Base-by-base conservation (phyloP, 257 asterid species). In the Rauvolfia tetraphylla region DNA sequence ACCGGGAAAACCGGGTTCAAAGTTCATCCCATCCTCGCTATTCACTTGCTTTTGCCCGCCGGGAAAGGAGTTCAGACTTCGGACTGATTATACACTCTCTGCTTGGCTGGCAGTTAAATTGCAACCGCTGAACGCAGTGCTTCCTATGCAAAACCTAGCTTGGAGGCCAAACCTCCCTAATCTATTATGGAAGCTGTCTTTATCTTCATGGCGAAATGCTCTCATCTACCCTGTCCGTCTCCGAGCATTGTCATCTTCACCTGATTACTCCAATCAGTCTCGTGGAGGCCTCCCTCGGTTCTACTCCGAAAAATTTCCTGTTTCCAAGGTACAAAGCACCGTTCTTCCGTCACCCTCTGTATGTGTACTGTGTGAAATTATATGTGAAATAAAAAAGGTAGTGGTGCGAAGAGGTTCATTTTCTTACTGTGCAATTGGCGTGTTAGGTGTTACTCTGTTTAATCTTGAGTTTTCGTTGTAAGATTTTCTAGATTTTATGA, bases 201-300 rank as follows among this genome's bases (percentile, higher is more conserved):
- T 33, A 25, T 57, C 62, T 54, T 51, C 73, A n/a, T 13, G 34
- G 46, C 77, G 29, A 46, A 58, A 59, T 33, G 66, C 72, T 17
- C 0, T 38, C 15, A 23, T 58, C 61, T 51, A 46, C 7, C 17
- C 77, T 57, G 51, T 51, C 17, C 78, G 27, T 44, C 46, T 79
- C 39, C 93, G 90, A 29, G 66, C 90, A 41, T 88, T 86, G 78
- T 90, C 97, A 23, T 85, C 92, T 25, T 86, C 92, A 1, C 76
- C 93, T 1, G 84, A 83, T 54, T 76, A 84, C 74, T 83, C 94
- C 81, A 89, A 81, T 86, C 99, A 90, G 81, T 91, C 99, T 57
- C 97, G 98, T 53, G 98, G 98, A 22, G 91, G 98, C 72, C 93
- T 91, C 73, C 97, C 98, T 71, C 98, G 99, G 49, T 93, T 95